A percentile compares a stretch with the other conserved stretches of the same genome.
Evolutionary conservation across 495 filamentous ascomycete species (phyloP).

Genomic region (Lasiosphaeria hispida): DNA sequence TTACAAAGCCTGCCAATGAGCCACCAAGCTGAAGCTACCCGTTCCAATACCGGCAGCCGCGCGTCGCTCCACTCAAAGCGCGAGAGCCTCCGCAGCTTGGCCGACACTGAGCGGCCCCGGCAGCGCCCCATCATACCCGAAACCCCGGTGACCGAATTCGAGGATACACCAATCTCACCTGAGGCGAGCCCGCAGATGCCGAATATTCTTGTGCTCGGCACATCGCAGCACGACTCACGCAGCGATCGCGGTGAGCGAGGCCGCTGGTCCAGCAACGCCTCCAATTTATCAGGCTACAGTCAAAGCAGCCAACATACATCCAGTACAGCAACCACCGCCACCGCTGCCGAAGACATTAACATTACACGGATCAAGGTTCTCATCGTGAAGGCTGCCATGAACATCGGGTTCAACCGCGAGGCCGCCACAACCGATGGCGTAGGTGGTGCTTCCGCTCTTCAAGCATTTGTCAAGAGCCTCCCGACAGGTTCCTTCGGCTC

Average conservation of each 20-base stretch:
- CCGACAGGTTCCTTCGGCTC: conserved; percentile 76
- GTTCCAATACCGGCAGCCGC: conserved; percentile 39
- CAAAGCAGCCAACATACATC: conserved; percentile 68
- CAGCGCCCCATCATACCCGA: conserved; percentile 57
- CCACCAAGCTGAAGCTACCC: conserved; percentile 30
- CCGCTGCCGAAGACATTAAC: conserved; percentile 65
- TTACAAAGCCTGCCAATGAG: conserved; percentile 17
- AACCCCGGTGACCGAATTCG: conserved; percentile 90
- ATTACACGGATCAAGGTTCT: conserved; percentile 70
- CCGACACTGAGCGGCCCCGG: conserved; percentile 30
- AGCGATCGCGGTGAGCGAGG: conserved; percentile 34
- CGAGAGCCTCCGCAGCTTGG: conserved; percentile 41
- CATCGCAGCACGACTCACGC: conserved; percentile 41
- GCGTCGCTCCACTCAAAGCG: conserved; percentile 46
- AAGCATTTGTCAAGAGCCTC: conserved; percentile 70
- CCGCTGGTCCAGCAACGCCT: conserved; percentile 73
- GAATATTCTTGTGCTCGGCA: conserved; percentile 82
- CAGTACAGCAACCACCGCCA: conserved; percentile 71
- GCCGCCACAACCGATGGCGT: conserved; percentile 33
- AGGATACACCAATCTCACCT: conserved; percentile 78
- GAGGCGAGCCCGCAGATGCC: conserved; percentile 70
- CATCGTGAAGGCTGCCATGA: conserved; percentile 77
- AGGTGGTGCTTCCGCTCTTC: conserved; percentile 48
- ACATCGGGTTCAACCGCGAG: conserved; percentile 64
- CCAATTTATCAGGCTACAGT: conserved; percentile 70